Percentiles rank a stretch among this genome's conserved stretches.
Conservation (phyloP, 23 red algal genomes). For the Chondrus crispus region DNA sequence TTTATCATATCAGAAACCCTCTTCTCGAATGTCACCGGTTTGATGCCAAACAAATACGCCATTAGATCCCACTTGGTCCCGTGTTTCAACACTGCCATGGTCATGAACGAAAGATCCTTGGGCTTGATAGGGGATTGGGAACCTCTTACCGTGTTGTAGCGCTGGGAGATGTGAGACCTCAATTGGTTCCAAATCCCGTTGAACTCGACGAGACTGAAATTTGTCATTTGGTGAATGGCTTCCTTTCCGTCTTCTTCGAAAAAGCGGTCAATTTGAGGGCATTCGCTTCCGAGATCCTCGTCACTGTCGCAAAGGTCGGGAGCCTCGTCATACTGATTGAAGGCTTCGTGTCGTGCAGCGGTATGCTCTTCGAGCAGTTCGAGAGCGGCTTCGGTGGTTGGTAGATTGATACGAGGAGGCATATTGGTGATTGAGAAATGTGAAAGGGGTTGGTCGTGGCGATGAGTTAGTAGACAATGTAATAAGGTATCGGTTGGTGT, state of each 20-base stretch:
- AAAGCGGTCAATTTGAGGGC: background rate
- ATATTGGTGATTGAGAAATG: no score
- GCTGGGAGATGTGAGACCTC: background rate
- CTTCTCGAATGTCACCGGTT: background rate
- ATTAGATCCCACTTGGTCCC: background rate
- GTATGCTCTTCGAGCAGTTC: no score
- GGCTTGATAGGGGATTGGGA: background rate
- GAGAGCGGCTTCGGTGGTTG: no score
- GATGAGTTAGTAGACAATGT: no score
- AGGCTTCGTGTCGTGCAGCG: no score
- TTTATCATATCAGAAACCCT: background rate
- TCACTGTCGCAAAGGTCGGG: no score
- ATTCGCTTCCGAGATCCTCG: background rate
- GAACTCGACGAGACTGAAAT: background rate
- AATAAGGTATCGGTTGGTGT: no score
- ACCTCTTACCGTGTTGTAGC: background rate
- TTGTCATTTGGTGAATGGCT: background rate
- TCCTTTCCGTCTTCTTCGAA: background rate
- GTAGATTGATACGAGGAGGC: no score
- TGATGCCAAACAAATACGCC: background rate
- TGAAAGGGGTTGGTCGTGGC: no score
- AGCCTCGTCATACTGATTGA: no score
- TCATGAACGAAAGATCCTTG: constrained; percentile 12
- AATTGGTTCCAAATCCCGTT: background rate
- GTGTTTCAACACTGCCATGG: background rate